Percentiles rank a stretch among this genome's conserved stretches.
Evolutionary conservation across 2,329 filamentous ascomycete species (phyloP).

Genomic region (Ceratocystis smalleyi): DNA sequence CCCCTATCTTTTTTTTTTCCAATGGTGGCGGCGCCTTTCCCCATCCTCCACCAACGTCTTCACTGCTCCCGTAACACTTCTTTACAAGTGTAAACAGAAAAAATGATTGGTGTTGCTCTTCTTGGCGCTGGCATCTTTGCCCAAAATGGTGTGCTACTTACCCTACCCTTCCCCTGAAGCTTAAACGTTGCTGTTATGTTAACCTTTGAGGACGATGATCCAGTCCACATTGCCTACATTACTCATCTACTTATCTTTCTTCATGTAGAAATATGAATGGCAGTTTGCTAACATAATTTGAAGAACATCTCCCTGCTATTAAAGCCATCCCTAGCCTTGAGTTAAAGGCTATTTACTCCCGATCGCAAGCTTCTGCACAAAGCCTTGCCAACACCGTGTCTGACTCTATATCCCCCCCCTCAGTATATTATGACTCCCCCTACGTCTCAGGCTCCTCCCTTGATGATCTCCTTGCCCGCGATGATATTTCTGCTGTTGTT

Average conservation of each 20-base stretch:
- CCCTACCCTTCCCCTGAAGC: not conserved
- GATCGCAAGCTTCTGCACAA: conserved; percentile 42
- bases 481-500: conserved; percentile 40
- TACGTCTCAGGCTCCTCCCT: conserved; percentile 31
- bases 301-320: conserved; percentile 37
- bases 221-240: too few relatives aligned
- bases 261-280: not conserved
- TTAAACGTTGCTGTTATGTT: not conserved
- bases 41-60: not conserved
- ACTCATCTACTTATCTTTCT: too few relatives aligned
- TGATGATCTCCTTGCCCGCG: conserved; percentile 36
- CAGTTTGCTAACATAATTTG: not conserved
- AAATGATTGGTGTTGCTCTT: conserved; percentile 37
- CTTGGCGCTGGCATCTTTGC: conserved; percentile 50
- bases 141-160: conserved; percentile 31
- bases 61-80: too few relatives aligned
- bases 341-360: conserved; percentile 52
- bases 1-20: not conserved
- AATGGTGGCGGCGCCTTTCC: not conserved
- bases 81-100: too few relatives aligned
- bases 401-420: not conserved
- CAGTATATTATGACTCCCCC: conserved; percentile 17
- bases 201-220: not conserved
- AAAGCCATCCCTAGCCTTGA: conserved; percentile 33
- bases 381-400: conserved; percentile 2